Evolutionary conservation across 1,284 basidiomycete genomes (phyloP), one percentile per base, ranked within the genome.

Genomic region (Microbotryomycetes sp.): DNA sequence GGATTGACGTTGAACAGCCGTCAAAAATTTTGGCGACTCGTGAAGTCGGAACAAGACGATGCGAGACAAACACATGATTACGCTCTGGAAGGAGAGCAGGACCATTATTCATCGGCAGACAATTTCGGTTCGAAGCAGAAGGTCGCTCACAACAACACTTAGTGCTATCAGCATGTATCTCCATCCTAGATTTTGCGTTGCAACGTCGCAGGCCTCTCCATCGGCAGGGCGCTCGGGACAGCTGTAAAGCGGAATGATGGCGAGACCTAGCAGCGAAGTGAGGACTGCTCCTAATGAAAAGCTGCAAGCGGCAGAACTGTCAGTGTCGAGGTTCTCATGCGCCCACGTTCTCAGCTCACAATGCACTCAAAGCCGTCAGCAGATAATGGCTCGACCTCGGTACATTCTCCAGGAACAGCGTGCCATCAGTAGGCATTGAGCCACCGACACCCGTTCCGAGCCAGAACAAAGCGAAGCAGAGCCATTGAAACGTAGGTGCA

Each of bases 401-500:
- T 78, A 97, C 86, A 71, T 96, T 92, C 75, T 98, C 94, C 4
- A 97, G 81, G 55, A 97, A 84, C 58, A 96, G 83, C 0, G 92
- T 96, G 3, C 93, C 93, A 71, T 97, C 93, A 0, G 92, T 97
- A 0, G 93, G 94, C 91, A 97, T 94, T 2, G 69, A 71, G 1
- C 76, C 77, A 0, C 89, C 91, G 1, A 97, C 89, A 3, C 92
- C 89, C 53, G 87, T 93, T 2, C 94, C 94, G 1, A 98, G 81
- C 36, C 89, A 80, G 74, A 97, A 96, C 7, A 97, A 80, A 15
- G 86, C 78, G 6, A 88, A 59, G 71, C 92, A 96, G 7, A 97
- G 80, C 47, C 81, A 75, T 0, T 70, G 61, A 73, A 92, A 97
- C 0, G 83, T 84, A n/a, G 81, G 83, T 0, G 89, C 81, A 62